Evolutionary conservation across 2,329 filamentous ascomycete genomes (phyloP).

Genomic region (Fusarium graminum): DNA sequence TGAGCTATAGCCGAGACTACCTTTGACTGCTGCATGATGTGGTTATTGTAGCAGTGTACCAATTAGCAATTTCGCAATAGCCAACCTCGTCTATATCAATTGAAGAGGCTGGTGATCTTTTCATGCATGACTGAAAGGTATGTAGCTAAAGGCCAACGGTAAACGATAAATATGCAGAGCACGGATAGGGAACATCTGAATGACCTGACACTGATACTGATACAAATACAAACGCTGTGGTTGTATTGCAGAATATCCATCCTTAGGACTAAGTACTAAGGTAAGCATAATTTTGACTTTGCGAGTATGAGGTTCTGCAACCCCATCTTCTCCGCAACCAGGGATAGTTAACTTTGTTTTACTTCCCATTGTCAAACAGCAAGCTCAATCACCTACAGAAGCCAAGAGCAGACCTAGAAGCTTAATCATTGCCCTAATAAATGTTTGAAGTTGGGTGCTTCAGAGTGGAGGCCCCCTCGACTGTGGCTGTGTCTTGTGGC

Average conservation of each 20-base stretch:
- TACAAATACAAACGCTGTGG: background rate
- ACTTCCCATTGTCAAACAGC: slow-evolving; percentile 3
- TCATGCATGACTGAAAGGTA: slow-evolving; percentile 5
- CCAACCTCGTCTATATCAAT: background rate
- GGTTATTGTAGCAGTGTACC: background rate
- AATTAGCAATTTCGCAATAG: background rate
- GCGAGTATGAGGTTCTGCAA: background rate
- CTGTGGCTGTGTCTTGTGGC: slow-evolving; percentile 1
- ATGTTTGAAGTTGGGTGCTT: slow-evolving; percentile 8
- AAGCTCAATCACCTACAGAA: background rate
- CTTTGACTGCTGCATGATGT: background rate
- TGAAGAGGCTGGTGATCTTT: background rate
- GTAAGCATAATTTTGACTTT: background rate
- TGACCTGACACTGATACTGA: background rate
- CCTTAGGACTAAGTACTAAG: background rate
- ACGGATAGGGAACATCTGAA: background rate
- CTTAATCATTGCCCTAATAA: background rate
- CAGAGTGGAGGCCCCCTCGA: slow-evolving; percentile 2
- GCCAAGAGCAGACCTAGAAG: background rate
- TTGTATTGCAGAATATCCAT: background rate
- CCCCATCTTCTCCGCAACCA: slow-evolving; percentile 12
- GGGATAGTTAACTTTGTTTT: background rate
- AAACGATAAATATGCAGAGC: background rate
- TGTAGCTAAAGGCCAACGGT: background rate
- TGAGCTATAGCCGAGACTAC: background rate